Evolutionary conservation across 495 filamentous ascomycete species (phyloP).

Genomic region (Viridothelium virens): DNA sequence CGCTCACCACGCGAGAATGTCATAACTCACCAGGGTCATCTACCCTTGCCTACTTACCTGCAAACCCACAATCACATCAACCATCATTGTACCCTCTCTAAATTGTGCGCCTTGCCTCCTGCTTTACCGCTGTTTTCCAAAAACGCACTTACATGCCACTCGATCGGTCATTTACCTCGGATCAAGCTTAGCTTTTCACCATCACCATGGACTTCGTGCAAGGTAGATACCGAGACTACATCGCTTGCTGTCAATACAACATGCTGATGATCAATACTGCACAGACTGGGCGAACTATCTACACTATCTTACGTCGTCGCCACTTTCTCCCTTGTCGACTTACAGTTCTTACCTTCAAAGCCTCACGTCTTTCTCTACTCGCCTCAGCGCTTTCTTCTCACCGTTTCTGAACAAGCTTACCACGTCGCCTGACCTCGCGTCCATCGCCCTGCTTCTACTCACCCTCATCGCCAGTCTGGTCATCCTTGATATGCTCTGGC

Average conservation of each 20-base stretch:
- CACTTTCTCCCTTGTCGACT: constrained; percentile 12
- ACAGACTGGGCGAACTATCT: constrained; percentile 26
- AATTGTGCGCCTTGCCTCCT: not conserved
- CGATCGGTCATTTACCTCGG: not conserved
- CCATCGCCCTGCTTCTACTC: constrained; percentile 49
- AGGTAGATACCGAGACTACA: not conserved
- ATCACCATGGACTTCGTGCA: constrained; percentile 14
- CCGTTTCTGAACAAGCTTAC: constrained; percentile 44
- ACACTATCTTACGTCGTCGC: not conserved
- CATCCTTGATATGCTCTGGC: constrained; percentile 57
- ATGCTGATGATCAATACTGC: not conserved
- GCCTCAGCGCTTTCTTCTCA: constrained; percentile 34
- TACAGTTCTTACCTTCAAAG: constrained; percentile 12
- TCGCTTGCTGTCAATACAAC: not conserved
- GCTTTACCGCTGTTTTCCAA: not conserved
- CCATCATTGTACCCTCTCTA: not conserved
- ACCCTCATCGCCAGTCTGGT: constrained; percentile 56
- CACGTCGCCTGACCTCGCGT: constrained; percentile 52
- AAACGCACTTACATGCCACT: too few relatives aligned
- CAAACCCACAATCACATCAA: not conserved
- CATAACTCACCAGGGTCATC: not conserved
- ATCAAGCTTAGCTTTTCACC: not conserved
- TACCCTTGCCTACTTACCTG: not conserved
- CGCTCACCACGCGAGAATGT: not conserved
- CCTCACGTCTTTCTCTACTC: constrained; percentile 14